These are phyloP conservation scores for Kazachstania sp. DNA, from an alignment of 1,139 yeast genomes.

Conservation along the genomic window DNA sequence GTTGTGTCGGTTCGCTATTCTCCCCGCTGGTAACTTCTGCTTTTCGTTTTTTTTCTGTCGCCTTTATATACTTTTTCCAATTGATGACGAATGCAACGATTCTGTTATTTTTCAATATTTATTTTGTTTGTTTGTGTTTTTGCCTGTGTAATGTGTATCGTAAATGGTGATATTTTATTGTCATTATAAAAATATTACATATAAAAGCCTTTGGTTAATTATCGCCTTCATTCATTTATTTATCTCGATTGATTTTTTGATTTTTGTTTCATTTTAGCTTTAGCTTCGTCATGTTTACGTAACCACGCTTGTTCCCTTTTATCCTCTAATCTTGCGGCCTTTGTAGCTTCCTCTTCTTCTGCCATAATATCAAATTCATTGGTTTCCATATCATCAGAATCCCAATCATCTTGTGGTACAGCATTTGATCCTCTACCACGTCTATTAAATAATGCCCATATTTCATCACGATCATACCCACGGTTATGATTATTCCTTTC, in stretches of 20 bases:
- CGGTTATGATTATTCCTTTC: slow-evolving; percentile 5
- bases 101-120: no score
- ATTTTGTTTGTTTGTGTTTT: no score
- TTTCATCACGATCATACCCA: slow-evolving; percentile 74
- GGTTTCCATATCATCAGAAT: slow-evolving; percentile 71
- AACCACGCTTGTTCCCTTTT: slow-evolving; percentile 52
- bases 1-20: no score
- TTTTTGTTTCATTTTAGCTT: slow-evolving; percentile 13
- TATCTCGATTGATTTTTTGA: not conserved
- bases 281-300: slow-evolving; percentile 39
- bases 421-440: slow-evolving; percentile 39
- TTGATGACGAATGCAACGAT: no score
- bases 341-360: slow-evolving; percentile 65
- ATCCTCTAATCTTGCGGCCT: slow-evolving; percentile 58
- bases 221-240: not conserved
- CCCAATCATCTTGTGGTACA: slow-evolving; percentile 40
- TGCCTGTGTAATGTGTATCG: no score
- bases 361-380: slow-evolving; percentile 79
- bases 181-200: no score
- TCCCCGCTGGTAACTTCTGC: no score
- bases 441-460: slow-evolving; percentile 75
- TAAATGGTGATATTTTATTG: no score
- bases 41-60: no score
- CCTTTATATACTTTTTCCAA: no score
- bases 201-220: no score